phyloP scores from a whole-genome alignment of 208 protist genomes.

The Crithidia brevicula region DNA sequence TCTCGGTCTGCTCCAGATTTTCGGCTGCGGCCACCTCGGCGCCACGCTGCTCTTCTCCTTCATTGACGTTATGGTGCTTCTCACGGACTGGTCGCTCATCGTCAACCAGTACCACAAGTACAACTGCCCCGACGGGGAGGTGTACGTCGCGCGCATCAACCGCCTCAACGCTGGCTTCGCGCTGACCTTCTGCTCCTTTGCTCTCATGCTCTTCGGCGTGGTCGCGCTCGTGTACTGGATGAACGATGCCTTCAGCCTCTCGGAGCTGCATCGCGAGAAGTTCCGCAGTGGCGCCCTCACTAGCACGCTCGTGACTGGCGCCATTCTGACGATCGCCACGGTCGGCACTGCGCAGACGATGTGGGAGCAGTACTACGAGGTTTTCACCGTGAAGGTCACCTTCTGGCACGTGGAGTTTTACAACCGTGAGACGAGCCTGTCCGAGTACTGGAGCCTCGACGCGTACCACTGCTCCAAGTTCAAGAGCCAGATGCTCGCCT shows the following conservation, averaged over 20 bases:
- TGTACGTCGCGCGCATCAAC: conserved; percentile 40
- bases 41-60: conserved; percentile 35
- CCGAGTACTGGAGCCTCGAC: conserved; percentile 38
- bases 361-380: conserved; percentile 47
- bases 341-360: conserved; percentile 48
- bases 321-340: conserved; percentile 36
- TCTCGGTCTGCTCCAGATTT: conserved; percentile 37
- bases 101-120: conserved; percentile 61
- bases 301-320: conserved; percentile 23
- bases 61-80: conserved; percentile 27
- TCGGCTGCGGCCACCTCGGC: conserved; percentile 46
- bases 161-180: conserved; percentile 53
- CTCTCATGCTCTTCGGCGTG: conserved; percentile 39
- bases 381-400: conserved; percentile 41
- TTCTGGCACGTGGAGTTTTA: conserved; percentile 55
- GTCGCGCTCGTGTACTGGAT: conserved; percentile 42
- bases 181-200: conserved; percentile 44
- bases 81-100: conserved; percentile 47
- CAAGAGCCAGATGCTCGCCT: conserved; percentile 33
- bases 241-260: conserved; percentile 23
- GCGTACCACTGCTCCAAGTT: conserved; percentile 41
- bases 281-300: conserved; percentile 16
- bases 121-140: conserved; percentile 41
- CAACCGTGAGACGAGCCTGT: conserved; percentile 31
- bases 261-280: conserved; percentile 26